Percentiles rank a stretch among this genome's conserved stretches.
phyloP scores from a whole-genome alignment of 192 early-diverging fungal species.

The Backusella morwellensis region DNA sequence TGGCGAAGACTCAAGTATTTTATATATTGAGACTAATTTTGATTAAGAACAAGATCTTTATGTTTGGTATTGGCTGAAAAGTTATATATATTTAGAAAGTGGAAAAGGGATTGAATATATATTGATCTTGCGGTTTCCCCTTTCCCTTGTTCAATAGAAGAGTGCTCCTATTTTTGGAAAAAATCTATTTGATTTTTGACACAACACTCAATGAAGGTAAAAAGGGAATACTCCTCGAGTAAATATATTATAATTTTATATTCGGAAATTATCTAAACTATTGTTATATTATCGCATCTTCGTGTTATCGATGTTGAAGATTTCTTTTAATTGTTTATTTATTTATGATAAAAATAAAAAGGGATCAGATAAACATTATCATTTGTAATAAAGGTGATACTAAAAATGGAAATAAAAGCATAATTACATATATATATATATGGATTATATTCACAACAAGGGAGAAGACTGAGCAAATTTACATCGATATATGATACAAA shows the following conservation, averaged over 20 bases:
- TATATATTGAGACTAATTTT: too few species aligned
- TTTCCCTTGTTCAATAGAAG: background rate
- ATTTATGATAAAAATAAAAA: background rate
- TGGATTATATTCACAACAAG: background rate
- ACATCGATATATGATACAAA: background rate
- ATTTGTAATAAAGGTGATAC: background rate
- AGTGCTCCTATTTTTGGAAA: background rate
- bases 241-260: background rate
- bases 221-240: background rate
- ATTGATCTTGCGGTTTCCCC: background rate
- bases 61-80: background rate
- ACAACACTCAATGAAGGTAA: background rate
- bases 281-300: background rate
- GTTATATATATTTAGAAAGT: background rate
- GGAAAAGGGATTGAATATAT: background rate
- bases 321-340: background rate
- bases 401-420: background rate
- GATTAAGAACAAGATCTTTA: background rate
- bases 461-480: background rate
- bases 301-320: background rate
- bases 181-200: conserved; percentile 4
- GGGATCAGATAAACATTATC: background rate
- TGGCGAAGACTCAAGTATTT: too few species aligned
- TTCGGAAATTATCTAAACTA: background rate
- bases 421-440: background rate